A percentile compares a stretch with the other conserved stretches of the same genome.
phyloP scores from a whole-genome alignment of 495 filamentous ascomycete genomes.

The Neurospora tetraspora region DNA sequence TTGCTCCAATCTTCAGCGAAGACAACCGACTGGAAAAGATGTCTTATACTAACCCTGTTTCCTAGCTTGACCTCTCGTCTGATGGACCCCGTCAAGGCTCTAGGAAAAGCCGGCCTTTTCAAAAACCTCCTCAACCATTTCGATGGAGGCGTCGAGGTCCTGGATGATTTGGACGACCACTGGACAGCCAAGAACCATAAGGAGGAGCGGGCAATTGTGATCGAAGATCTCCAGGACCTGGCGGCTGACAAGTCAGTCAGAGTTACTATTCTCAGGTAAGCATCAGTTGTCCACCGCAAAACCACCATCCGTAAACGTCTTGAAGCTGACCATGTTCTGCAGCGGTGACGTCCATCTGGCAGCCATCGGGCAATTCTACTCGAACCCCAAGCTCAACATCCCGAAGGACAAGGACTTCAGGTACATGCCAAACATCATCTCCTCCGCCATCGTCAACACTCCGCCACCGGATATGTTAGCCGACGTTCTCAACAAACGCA shows the following conservation, averaged over 20 bases:
- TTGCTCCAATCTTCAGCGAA: background rate
- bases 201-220: slow-evolving; percentile 70
- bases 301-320: background rate
- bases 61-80: slow-evolving; percentile 68
- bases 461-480: slow-evolving; percentile 84
- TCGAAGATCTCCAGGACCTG: slow-evolving; percentile 82
- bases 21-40: background rate
- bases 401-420: slow-evolving; percentile 83
- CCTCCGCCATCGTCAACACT: slow-evolving; percentile 82
- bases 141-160: slow-evolving; percentile 85
- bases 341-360: slow-evolving; percentile 93
- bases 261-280: slow-evolving; percentile 67
- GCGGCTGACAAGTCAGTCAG: slow-evolving; percentile 84
- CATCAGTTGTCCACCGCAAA: slow-evolving; percentile 44
- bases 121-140: slow-evolving; percentile 77
- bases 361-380: slow-evolving; percentile 90
- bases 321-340: slow-evolving; percentile 18
- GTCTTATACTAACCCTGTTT: slow-evolving; percentile 1
- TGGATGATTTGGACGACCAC: slow-evolving; percentile 89
- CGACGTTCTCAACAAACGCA: slow-evolving; percentile 85
- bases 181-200: slow-evolving; percentile 97
- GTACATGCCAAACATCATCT: slow-evolving; percentile 88
- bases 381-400: slow-evolving; percentile 67
- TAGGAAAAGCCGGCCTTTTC: slow-evolving; percentile 73
- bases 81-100: slow-evolving; percentile 79